Evolutionary conservation across 2,329 filamentous ascomycete genomes (phyloP), one percentile per base, ranked within the genome.

Genomic region (Pyrenochaeta sp.): DNA sequence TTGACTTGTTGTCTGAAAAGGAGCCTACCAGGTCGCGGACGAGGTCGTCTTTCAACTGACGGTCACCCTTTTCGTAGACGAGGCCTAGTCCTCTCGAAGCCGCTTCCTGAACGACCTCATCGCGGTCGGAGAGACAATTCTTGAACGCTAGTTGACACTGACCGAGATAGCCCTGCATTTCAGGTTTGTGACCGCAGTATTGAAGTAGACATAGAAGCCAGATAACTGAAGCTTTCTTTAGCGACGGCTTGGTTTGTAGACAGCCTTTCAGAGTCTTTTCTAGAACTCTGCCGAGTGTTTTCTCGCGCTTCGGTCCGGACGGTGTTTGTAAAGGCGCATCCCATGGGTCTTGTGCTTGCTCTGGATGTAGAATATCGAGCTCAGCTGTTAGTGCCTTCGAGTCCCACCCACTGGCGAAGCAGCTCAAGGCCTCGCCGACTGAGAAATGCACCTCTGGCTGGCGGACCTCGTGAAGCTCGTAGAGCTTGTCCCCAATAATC

Each of bases 91-190:
- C 95, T 56, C 94, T 85, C 0, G 94, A 97, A 3, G 95, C 93
- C 4, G 93, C 96, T 78, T 99, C 95, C 77, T 99, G 95, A 0
- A 98, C 93, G 8, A 98, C 86, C 72, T 98, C 93, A 69, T 99
- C 95, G 22, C 93, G 86, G 56, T 96, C 93, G 15, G 90, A 90
- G 12, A 99, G 84, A 30, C 97, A 89, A 27, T 90, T 85, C 83
- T 96, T 93, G 77, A 99, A 99, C 0, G 92, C 91, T 36, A 85
- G 86, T 76, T 99, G 95, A 57, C 90, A 93, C 67, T 92, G 87
- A 49, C 91, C 85, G 39, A 99, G 82, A 12, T 88, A 86, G 4
- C 82, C 81, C 71, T 96, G 91, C 5, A 98, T 85, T 62, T 91
- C 86, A 3, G 81, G 74, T n/a, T 92, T 81, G 64, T 93, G 89